Conservation (phyloP, 2,329 filamentous ascomycete genomes). For the Aureobasidium sp. region DNA sequence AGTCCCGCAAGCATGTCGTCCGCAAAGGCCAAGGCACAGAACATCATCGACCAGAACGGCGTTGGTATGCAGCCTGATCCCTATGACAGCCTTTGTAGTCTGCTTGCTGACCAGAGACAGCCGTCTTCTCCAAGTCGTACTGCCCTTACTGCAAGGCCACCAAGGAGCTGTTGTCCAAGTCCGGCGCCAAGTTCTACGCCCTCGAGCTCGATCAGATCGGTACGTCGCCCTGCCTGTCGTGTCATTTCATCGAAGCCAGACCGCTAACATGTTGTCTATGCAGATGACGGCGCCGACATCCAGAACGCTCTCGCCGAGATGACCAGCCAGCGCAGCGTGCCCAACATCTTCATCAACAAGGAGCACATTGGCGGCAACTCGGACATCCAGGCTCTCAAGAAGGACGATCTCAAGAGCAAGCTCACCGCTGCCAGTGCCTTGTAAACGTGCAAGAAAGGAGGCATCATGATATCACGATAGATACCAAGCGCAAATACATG, state of each 20-base stretch:
- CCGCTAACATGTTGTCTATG: background rate
- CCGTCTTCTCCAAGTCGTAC: constrained; percentile 95
- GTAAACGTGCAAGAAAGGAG: background rate
- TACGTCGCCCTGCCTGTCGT: constrained; percentile 38
- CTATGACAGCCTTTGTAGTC: background rate
- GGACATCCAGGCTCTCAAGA: constrained; percentile 55
- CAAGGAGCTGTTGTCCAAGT: constrained; percentile 63
- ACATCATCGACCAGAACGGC: constrained; percentile 79
- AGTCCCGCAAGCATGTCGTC: constrained; percentile 65
- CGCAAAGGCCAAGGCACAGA: constrained; percentile 73
- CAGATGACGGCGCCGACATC: constrained; percentile 73
- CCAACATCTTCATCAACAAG: constrained; percentile 87
- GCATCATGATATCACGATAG: constrained; percentile 9
- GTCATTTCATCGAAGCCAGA: background rate
- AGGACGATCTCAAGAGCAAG: constrained; percentile 16
- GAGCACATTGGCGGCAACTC: constrained; percentile 97
- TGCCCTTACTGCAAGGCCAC: constrained; percentile 84
- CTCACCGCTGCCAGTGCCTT: constrained; percentile 9
- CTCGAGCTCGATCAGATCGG: constrained; percentile 80
- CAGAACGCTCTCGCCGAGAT: constrained; percentile 76
- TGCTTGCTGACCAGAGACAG: constrained; percentile 31
- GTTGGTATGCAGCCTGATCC: constrained; percentile 54
- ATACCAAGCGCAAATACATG: constrained; percentile 7
- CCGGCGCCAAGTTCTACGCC: constrained; percentile 62
- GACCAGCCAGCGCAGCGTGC: constrained; percentile 77